These are phyloP conservation scores for Craterostigma plantagineum DNA, from an alignment of 257 asterid species.

Conservation along the genomic window DNA sequence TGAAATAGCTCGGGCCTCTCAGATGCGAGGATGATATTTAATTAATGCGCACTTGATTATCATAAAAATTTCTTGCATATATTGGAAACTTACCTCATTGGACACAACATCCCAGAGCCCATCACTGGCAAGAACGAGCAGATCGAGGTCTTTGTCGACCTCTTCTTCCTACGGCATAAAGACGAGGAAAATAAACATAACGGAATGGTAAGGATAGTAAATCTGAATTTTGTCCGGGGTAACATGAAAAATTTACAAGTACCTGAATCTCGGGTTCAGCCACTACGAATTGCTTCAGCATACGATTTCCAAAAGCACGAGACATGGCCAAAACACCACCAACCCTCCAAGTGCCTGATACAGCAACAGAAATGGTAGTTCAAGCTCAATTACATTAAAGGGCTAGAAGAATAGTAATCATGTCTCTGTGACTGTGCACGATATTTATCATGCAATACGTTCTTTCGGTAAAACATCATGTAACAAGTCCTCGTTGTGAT, in stretches of 20 bases:
- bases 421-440: too few species aligned
- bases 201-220: background rate
- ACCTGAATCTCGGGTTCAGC: conserved; percentile 99
- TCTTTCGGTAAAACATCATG: too few species aligned
- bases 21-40: too few species aligned
- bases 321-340: conserved; percentile 99
- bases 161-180: conserved; percentile 54
- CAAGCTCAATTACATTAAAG: too few species aligned
- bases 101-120: conserved; percentile 98
- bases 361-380: background rate
- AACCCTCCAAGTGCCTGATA: conserved; percentile 96
- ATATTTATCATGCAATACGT: too few species aligned
- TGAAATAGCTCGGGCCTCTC: conserved; percentile 9
- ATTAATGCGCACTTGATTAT: too few species aligned
- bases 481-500: too few species aligned
- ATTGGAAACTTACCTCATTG: conserved; percentile 39
- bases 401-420: too few species aligned
- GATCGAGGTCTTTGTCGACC: conserved; percentile 63
- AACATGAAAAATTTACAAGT: conserved; percentile 4
- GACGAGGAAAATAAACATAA: background rate
- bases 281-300: conserved; percentile 88
- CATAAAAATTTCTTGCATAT: too few species aligned
- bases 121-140: conserved; percentile 89
- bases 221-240: background rate
- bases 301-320: conserved; percentile 97